Conservation (phyloP, 2,329 filamentous ascomycete species). For the Orbilia javanica region DNA sequence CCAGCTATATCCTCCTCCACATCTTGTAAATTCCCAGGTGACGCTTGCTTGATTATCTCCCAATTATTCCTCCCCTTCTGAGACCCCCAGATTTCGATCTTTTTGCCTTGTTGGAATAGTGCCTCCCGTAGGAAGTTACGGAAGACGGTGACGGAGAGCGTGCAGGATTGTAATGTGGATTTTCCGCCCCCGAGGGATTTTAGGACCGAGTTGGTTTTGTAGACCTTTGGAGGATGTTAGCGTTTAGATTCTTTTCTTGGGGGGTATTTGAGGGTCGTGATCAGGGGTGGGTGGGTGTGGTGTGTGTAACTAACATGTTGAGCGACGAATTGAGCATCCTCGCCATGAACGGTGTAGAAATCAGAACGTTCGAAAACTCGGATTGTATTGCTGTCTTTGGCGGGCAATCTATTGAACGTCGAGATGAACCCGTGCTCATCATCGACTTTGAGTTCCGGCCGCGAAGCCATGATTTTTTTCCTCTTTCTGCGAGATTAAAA, state of each 20-base stretch:
- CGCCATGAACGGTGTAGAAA: conserved; percentile 93
- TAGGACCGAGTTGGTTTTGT: conserved; percentile 96
- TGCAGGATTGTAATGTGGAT: conserved; percentile 88
- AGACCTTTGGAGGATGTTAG: conserved; percentile 72
- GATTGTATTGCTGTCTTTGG: conserved; percentile 78
- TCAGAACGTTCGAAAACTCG: conserved; percentile 94
- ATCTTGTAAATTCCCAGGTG: conserved; percentile 94
- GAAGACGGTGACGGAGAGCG: conserved; percentile 94
- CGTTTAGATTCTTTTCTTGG: not conserved
- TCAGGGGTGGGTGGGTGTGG: not conserved
- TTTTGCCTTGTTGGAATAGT: conserved; percentile 88
- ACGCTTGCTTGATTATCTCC: conserved; percentile 91
- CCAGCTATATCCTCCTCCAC: conserved; percentile 94
- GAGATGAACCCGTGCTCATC: conserved; percentile 97
- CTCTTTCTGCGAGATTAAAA: not conserved
- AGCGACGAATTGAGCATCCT: conserved; percentile 86
- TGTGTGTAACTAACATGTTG: conserved; percentile 72
- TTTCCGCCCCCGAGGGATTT: conserved; percentile 80
- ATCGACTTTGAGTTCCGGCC: conserved; percentile 83
- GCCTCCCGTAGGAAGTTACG: conserved; percentile 95
- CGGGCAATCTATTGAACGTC: conserved; percentile 88
- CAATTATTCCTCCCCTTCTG: conserved; percentile 84
- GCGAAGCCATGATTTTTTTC: conserved; percentile 73
- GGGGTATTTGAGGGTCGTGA: not conserved
- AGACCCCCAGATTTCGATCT: conserved; percentile 89